Base-by-base conservation (phyloP, 1,139 yeast species). In the Chernovozyma aurita region DNA sequence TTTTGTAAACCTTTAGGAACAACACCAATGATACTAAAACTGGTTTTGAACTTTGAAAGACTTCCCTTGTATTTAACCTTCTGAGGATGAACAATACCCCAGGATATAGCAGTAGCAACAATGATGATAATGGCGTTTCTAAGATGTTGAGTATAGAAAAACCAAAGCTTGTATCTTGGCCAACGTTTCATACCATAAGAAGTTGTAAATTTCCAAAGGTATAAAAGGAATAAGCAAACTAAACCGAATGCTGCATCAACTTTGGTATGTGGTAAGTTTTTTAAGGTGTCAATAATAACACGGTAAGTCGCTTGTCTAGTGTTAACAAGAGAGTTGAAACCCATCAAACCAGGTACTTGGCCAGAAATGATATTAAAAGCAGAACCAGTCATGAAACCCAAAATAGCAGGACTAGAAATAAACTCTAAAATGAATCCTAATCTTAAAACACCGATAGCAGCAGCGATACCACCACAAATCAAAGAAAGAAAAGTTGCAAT, bases 341-440 rank as follows among this genome's bases (percentile, higher is more conserved):
- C 97, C 85, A 90, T 73, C 43, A 90, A 70, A 12, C 74, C 84
- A 2, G 97, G 96, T 7, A 88, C 81, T 63, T 90, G 97, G 28
- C 97, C 96, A 40, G 70, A 61, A 32, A 84, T 70, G 52, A 90
- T 90, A 49, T 70, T 80, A 52, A 90, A 76, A 3, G 97, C 96
- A 11, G 96, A 87, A 38, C 97, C 97, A 28, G 94, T 76, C 94
- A 90, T 90, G 65, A 88, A 90, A 0, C 97, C 97, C 67, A 88
- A 74, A 33, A 90, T 95, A 1, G 96, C 95, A 27, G 95, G 96
- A 49, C 83, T 70, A 5, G 97, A 87, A 49, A 90, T 87, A 54
- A 85, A 80, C 56, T 90, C 97, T 35, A 90, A 77, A 38, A 90
- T 70, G 61, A 90, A 90, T 1, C 97, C 97, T 21, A 90, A 67